Evolutionary conservation across 2,329 filamentous ascomycete species (phyloP).

Genomic region (Cladorrhinum sp.): DNA sequence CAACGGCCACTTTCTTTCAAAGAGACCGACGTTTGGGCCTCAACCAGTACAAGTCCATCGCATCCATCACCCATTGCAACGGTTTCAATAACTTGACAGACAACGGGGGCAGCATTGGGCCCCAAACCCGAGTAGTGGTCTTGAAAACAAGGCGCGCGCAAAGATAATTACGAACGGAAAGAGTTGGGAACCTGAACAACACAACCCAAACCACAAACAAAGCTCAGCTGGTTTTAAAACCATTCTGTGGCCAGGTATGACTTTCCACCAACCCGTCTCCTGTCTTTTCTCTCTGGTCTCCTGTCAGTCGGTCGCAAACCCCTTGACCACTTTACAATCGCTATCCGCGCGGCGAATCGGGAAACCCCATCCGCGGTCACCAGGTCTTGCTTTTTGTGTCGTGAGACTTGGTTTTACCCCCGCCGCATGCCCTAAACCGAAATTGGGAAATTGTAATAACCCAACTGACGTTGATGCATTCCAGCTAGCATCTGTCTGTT

Average conservation of each 20-base stretch:
- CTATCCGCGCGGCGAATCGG: constrained; percentile 26
- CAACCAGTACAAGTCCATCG: too few relatives aligned
- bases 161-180: background rate
- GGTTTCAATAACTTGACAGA: background rate
- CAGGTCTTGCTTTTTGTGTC: constrained; percentile 18
- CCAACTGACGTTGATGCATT: background rate
- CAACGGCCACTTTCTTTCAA: constrained; percentile 7
- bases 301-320: constrained; percentile 19
- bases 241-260: constrained; percentile 21
- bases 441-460: constrained; percentile 15
- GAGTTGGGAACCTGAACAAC: background rate
- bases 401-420: constrained; percentile 16
- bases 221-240: constrained; percentile 2
- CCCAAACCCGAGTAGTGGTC: too few relatives aligned
- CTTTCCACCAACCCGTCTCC: background rate
- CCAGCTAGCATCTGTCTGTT: constrained; percentile 3
- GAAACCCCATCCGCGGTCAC: constrained; percentile 18
- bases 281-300: constrained; percentile 3
- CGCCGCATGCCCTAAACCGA: constrained; percentile 19
- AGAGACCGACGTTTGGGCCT: constrained; percentile 3
- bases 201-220: too few relatives aligned
- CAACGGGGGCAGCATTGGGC: too few relatives aligned
- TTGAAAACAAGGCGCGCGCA: background rate
- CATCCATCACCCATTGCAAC: background rate
- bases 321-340: constrained; percentile 20